Percentiles rank a stretch among this genome's conserved stretches.
Evolutionary conservation across 176 grass and related monocot genomes (phyloP).

Genomic region (Hordeum marinum): DNA sequence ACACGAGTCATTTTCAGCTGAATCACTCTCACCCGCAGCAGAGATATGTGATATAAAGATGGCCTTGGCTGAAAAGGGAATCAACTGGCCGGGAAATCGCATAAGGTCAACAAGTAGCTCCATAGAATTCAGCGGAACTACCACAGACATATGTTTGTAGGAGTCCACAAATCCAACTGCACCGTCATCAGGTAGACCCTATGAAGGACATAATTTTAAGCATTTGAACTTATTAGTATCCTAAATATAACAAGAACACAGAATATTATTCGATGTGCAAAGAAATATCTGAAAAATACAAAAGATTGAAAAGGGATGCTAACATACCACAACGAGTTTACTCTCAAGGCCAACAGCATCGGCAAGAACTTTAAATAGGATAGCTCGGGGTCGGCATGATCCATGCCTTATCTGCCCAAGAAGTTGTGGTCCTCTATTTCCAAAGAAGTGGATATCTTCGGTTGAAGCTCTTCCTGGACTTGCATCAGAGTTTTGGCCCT

Average conservation of each 20-base stretch:
- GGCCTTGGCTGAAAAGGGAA: conserved; percentile 93
- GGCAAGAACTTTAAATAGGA: conserved; percentile 98
- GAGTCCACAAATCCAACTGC: conserved; percentile 85
- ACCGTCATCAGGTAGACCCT: conserved; percentile 86
- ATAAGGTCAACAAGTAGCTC: conserved; percentile 97
- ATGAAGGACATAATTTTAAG: conserved; percentile 17
- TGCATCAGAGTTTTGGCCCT: conserved; percentile 76
- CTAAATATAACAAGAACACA: conserved; percentile 3
- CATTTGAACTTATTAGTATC: conserved; percentile 9
- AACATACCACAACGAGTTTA: conserved; percentile 96
- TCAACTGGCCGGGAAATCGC: conserved; percentile 94
- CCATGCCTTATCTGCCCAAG: conserved; percentile 96
- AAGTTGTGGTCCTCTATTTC: conserved; percentile 80
- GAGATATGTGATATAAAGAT: conserved; percentile 96
- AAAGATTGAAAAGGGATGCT: conserved; percentile 7
- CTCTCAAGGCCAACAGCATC: conserved; percentile 96
- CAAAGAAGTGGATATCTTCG: conserved; percentile 75
- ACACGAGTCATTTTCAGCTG: conserved; percentile 97
- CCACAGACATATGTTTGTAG: conserved; percentile 98
- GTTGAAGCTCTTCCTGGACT: conserved; percentile 67
- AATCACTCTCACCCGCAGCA: conserved; percentile 90
- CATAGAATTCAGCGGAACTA: conserved; percentile 87
- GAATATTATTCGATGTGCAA: neutral
- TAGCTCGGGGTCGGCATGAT: conserved; percentile 89
- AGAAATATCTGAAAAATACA: conserved; percentile 1